Evolutionary conservation across 495 filamentous ascomycete genomes (phyloP), one percentile per base, ranked within the genome.

Genomic region (Penicillium macrosclerotiorum): DNA sequence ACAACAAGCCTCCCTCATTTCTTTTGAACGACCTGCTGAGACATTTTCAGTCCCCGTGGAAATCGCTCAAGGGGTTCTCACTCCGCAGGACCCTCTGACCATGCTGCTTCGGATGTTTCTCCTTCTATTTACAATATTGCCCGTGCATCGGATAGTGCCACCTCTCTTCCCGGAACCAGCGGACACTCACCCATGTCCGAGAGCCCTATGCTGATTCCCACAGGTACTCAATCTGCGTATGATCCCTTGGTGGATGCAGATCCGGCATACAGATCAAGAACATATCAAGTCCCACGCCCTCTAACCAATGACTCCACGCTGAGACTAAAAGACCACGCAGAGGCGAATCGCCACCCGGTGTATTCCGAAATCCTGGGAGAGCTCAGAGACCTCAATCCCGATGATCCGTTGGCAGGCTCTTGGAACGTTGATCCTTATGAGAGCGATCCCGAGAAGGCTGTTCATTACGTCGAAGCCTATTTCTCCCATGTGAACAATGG

Each of bases 361-460:
- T 69, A 71, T 44, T 44, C 57, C 8, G 65, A 69, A 4, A 63
- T 71, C 8, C 34, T 73, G 33, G 60, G 47, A 24, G 65, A 69
- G 31, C 44, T 69, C 27, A 62, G 62, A 13, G 60, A 68, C 8
- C 39, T 51, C 17, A 59, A 59, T 33, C 37, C 56, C 2, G 58
- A 66, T 9, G 76, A 80, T 41, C 74, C 75, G 23, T 57, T 84
- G 37, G 60, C 71, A 18, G 63, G 69, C 20, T 75, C 78, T 42
- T 86, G 81, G 84, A 75, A 81, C 46, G 65, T 75, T 44, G 83
- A 90, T 56, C 80, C 83, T 43, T 86, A 79, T 56, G 74, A 74
- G 22, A 61, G 57, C 18, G 71, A 81, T 38, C 73, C 74, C 0
- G 67, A 75, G 38, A 43, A 68, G 27, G 70, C 72, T 5, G 45